phyloP scores from a whole-genome alignment of 345 rosid genomes.

The Camelina sativa region DNA sequence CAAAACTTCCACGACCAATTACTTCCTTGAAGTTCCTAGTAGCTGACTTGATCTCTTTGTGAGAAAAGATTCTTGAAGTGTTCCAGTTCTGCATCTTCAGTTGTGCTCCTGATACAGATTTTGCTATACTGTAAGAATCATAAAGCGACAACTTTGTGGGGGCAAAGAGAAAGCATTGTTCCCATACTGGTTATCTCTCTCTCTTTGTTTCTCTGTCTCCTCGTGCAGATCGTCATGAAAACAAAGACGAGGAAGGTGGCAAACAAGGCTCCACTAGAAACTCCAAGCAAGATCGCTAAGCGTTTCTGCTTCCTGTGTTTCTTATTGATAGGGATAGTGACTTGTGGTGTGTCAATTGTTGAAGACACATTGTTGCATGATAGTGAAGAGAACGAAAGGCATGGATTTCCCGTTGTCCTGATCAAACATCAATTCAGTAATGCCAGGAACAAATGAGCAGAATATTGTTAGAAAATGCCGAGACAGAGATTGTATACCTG shows the following conservation, averaged over 20 bases:
- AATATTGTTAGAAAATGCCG: neutral
- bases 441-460: neutral
- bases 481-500: constrained; percentile 51
- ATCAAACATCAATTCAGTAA: constrained; percentile 33
- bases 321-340: constrained; percentile 58
- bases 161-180: constrained; percentile 18
- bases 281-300: constrained; percentile 59
- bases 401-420: constrained; percentile 81
- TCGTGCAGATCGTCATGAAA: constrained; percentile 44
- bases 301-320: constrained; percentile 51
- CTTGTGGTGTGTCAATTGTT: constrained; percentile 77
- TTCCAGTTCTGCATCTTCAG: constrained; percentile 82
- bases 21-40: constrained; percentile 81
- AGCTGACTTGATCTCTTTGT: constrained; percentile 81
- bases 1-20: constrained; percentile 90
- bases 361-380: constrained; percentile 70
- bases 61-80: constrained; percentile 71
- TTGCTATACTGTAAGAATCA: constrained; percentile 20
- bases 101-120: constrained; percentile 51
- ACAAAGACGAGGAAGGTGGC: constrained; percentile 52
- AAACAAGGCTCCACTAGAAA: constrained; percentile 61
- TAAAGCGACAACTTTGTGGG: neutral
- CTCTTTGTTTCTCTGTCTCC: constrained; percentile 54
- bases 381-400: constrained; percentile 71
- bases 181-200: constrained; percentile 56